Percentiles rank a stretch among this genome's conserved stretches.
These are phyloP conservation scores for Beauveria sp. DNA, from an alignment of 2,329 filamentous ascomycete species.

Conservation along the genomic window DNA sequence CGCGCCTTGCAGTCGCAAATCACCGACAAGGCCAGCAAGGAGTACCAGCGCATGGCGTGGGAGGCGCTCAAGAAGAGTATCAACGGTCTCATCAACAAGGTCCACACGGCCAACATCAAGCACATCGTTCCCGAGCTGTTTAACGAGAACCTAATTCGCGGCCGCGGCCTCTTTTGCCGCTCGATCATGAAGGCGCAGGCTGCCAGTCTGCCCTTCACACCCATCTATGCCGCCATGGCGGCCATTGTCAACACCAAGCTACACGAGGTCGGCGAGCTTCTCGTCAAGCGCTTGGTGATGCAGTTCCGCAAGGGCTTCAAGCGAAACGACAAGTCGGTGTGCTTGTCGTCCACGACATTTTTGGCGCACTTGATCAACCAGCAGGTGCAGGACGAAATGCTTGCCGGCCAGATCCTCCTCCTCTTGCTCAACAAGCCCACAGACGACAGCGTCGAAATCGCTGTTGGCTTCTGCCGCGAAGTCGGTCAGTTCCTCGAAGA, in stretches of 20 bases:
- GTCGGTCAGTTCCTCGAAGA: slow-evolving; percentile 92
- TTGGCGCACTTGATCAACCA: slow-evolving; percentile 93
- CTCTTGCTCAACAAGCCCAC: slow-evolving; percentile 92
- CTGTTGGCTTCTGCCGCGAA: slow-evolving; percentile 85
- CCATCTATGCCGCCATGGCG: slow-evolving; percentile 91
- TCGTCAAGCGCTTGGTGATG: slow-evolving; percentile 76
- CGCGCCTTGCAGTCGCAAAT: slow-evolving; percentile 92
- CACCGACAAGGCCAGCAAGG: slow-evolving; percentile 90
- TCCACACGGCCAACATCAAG: slow-evolving; percentile 98
- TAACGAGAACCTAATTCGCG: slow-evolving; percentile 85
- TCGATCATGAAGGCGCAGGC: slow-evolving; percentile 99
- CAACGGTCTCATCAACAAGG: slow-evolving; percentile 98
- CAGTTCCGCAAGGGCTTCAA: slow-evolving; percentile 95
- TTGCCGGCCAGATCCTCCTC: slow-evolving; percentile 86
- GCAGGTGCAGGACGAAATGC: slow-evolving; percentile 88
- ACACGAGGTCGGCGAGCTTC: slow-evolving; percentile 84
- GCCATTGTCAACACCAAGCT: slow-evolving; percentile 97
- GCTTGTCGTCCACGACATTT: slow-evolving; percentile 86
- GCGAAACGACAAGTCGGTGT: slow-evolving; percentile 94
- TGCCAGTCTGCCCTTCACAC: slow-evolving; percentile 89
- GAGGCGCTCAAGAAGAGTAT: slow-evolving; percentile 98
- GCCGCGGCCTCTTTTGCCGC: slow-evolving; percentile 85
- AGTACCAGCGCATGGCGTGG: slow-evolving; percentile 99
- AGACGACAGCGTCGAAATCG: slow-evolving; percentile 96
- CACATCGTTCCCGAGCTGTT: slow-evolving; percentile 94